Evolutionary conservation across 2,329 filamentous ascomycete genomes (phyloP), one percentile per base, ranked within the genome.

Genomic region (Zymoseptoria brevis): DNA sequence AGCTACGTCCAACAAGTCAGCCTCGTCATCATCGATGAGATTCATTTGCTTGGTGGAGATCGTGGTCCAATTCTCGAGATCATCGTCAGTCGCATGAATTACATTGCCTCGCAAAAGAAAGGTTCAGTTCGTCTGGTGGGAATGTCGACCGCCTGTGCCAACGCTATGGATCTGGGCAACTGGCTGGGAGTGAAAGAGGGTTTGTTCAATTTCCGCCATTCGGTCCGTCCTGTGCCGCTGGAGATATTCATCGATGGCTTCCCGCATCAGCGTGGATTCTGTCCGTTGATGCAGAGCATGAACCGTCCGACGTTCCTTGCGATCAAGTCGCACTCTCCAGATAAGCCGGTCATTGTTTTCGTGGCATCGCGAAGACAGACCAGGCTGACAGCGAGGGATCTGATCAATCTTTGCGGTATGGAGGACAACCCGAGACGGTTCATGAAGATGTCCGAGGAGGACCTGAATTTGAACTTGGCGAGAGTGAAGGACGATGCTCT

Each of bases 111-210:
- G 1, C 91, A 96, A 62, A 96, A 90, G 49, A 91, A 96, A 69
- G 90, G 87, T 55, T 85, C 90, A 0, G 93, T 99, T 21, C 84
- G 94, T 4, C 80, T 99, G 4, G 82, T 99, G 63, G 94, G 94
- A n/a, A 99, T 99, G 95, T 99, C 94, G 1, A 99, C 94, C 19
- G 95, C 94, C 8, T 97, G 93, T 68, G 94, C 94, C 13, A 99
- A 99, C 71, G 94, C 95, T 1, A 89, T 84, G 13, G 95, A 99
- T 73, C 80, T 99, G 41, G 95, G 83, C 1, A 97, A 96, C 69
- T 99, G 94, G 94, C 82, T 99, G 2, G 94, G 94, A 53, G 95
- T 99, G 48, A 96, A 96, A 71, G 89, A 96, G 69, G 93, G 81
- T 1, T 75, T 99, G 22, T 99, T 96, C 82, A 99, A 99, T 75